Percentiles rank a stretch among this genome's conserved stretches.
These are phyloP conservation scores for Gypsophila paniculata DNA, from an alignment of 179 eudicot genomes.

Conservation along the genomic window DNA sequence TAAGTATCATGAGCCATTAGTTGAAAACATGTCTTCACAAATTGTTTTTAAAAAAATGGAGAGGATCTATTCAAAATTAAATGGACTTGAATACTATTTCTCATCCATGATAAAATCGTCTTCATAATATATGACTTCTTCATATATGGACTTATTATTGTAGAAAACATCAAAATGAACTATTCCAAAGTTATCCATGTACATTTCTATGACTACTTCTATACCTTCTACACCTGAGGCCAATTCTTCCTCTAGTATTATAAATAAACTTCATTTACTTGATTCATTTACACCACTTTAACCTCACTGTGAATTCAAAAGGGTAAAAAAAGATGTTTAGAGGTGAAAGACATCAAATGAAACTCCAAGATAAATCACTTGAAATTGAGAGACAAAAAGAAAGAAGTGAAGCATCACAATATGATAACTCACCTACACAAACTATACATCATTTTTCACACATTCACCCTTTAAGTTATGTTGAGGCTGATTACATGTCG, in stretches of 20 bases:
- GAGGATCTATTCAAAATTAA: no score
- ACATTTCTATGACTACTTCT: neutral
- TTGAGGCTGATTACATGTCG: neutral
- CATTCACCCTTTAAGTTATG: slow-evolving; percentile 17
- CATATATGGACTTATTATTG: no score
- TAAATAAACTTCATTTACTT: neutral
- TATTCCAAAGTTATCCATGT: slow-evolving; percentile 1
- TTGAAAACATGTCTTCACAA: no score
- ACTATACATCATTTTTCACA: slow-evolving; percentile 21
- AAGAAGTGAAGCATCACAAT: slow-evolving; percentile 1
- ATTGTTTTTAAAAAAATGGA: no score
- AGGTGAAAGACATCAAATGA: slow-evolving; percentile 13
- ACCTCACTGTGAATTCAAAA: neutral
- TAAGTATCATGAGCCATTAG: no score
- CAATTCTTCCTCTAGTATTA: neutral
- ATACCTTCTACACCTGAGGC: neutral
- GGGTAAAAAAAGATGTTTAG: slow-evolving; percentile 13
- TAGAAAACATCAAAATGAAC: neutral
- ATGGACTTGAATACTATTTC: neutral
- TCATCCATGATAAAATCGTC: neutral
- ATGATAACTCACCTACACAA: slow-evolving; percentile 10
- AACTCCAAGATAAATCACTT: slow-evolving; percentile 16
- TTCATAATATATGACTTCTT: neutral
- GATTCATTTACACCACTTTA: neutral
- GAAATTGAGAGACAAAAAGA: slow-evolving; percentile 14